These are phyloP conservation scores for Wallacemonas rigidus DNA, from an alignment of 208 protist genomes.

Conservation along the genomic window DNA sequence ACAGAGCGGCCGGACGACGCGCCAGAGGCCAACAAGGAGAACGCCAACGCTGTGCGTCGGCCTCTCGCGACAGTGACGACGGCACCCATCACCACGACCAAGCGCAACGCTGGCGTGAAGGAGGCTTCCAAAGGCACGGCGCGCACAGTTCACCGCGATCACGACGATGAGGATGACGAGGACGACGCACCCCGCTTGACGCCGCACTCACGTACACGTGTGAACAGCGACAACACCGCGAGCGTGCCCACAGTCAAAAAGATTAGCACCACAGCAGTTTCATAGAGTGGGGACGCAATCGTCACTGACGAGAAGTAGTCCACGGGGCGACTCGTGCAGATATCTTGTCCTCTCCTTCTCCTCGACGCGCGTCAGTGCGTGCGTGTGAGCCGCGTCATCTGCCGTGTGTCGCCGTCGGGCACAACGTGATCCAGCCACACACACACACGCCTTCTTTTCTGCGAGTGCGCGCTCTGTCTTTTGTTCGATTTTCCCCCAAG, in stretches of 20 bases:
- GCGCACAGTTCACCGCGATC: neutral
- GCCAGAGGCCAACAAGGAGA: conserved; percentile 24
- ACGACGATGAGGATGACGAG: conserved; percentile 27
- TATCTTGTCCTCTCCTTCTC: conserved; percentile 1
- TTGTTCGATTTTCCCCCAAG: no score
- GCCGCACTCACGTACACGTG: neutral
- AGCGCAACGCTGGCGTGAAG: neutral
- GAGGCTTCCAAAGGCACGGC: neutral
- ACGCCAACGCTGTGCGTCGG: neutral
- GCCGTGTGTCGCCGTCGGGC: no score
- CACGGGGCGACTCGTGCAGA: neutral
- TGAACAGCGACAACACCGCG: neutral
- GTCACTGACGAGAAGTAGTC: no score
- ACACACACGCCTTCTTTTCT: neutral
- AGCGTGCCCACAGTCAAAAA: neutral
- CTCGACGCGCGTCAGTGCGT: neutral
- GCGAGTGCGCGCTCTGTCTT: no score
- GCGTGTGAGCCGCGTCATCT: no score
- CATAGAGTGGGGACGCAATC: no score
- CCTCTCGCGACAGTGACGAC: neutral
- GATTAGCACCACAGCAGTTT: neutral
- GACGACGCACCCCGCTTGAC: conserved; percentile 24
- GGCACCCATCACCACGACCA: neutral
- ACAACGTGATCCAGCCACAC: neutral
- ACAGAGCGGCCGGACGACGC: conserved; percentile 6